Base-by-base conservation (phyloP, 2,329 filamentous ascomycete genomes). In the Lasiodiplodia citricola region DNA sequence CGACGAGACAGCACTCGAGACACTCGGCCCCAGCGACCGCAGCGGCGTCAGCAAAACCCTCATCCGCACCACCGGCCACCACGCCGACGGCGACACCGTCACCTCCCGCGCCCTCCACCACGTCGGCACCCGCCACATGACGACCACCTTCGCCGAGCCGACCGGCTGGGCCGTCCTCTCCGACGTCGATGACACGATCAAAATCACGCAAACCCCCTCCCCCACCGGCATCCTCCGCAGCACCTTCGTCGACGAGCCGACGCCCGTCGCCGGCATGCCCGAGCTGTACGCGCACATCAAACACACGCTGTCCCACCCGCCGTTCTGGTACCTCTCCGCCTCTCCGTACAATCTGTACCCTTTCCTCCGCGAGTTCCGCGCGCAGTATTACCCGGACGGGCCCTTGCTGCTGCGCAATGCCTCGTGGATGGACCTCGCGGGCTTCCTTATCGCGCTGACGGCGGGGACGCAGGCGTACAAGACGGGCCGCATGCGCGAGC, bases 111-210 rank as follows among this genome's bases (percentile, higher is more conserved):
- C 76, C 1, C 68, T 79, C 71, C 72, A 76, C 71, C 72, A 76
- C 51, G 74, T 76, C 0, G 71, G 76, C 64, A 74, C 85, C 1
- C 83, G 85, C 14, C 81, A 88, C 51, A 90, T 92, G 85, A 87
- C 87, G 70, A 97, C 93, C 0, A 86, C 89, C 21, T 94, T 92
- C 75, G 92, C 92, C 0, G 89, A 88, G 21, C 87, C 91, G 0
- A 88, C 91, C 58, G 94, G 95, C 8, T 97, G 94, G 94, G 88
- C 88, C 14, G 82, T 98, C 14, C 90, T 97, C 71, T 95, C 92
- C 50, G 95, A 98, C 74, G 88, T 98, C 72, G 96, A 98, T 76
- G 95, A 98, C 80, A 97, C 94, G 0, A 97, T 98, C 83, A 97
- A 98, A 80, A 83, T 94, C 72, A 97, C 95, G 0, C 85, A 92